Evolutionary conservation across 1,284 basidiomycete genomes (phyloP), one percentile per base, ranked within the genome.

Genomic region (Xerocomus nothofagi): DNA sequence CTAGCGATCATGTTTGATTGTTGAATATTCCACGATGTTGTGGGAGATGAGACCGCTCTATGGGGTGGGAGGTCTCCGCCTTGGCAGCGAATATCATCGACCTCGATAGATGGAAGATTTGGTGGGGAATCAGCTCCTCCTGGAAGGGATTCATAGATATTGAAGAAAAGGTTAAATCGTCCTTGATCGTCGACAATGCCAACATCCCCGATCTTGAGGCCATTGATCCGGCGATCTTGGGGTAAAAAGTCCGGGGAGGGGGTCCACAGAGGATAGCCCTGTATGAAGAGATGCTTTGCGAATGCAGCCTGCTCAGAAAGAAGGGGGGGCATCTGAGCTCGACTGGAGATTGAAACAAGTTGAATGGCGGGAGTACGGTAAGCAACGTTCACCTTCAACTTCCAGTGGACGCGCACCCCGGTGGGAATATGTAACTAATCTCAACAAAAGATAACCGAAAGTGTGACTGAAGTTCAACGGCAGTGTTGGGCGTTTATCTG

Each of bases 201-300:
- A 26, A 26, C 26, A 11, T 47, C 46, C 26, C 46, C 46, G 4
- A 47, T 34, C 6, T 14, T 40, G 15, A 47, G 17, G 1, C 46
- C 46, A 2, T 23, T 9, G 2, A 15, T 11, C 10, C 29, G 20
- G 6, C 4, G 26, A 23, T 3, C 4, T 9, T 8, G 15, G 6
- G 47, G 47, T 4, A 48, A 15, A 4, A 12, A 7, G 2, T 6
- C 7, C 30, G 47, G 32, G 7, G 41, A 39, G 1, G 46, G 46
- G 18, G 10, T 36, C 32, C 46, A 40, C 26, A 47, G 32, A 36
- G 46, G 46, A 33, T 47, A 47, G 1, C 46, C 46, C 15, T 43
- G 21, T 23, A 12, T 10, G 23, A 43, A 43, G 4, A 33, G 21
- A 10, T 34, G 42, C 24, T 15, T 24, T 26, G 31, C 24, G 9